Percentiles rank a stretch among this genome's conserved stretches.
These are phyloP conservation scores for Claviceps sp. DNA, from an alignment of 2,329 filamentous ascomycete genomes.

Conservation along the genomic window DNA sequence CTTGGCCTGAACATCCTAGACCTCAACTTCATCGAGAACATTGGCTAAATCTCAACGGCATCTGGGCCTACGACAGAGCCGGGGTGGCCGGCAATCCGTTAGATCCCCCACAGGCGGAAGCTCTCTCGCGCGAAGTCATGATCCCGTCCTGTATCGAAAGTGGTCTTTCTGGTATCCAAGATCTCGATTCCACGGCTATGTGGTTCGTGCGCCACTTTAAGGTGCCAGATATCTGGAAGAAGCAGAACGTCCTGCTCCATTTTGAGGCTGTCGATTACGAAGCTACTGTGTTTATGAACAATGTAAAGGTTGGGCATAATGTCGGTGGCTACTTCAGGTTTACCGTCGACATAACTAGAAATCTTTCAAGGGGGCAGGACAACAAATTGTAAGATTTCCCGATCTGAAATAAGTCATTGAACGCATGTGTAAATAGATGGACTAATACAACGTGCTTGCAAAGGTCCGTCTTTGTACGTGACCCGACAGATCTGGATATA, in stretches of 20 bases:
- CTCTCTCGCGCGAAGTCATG: conserved; percentile 25
- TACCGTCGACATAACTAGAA: conserved; percentile 41
- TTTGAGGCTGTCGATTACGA: conserved; percentile 48
- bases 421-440: background rate
- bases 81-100: conserved; percentile 7
- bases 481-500: conserved; percentile 49
- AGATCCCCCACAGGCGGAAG: conserved; percentile 10
- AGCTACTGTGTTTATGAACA: conserved; percentile 45
- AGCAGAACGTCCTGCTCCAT: conserved; percentile 33
- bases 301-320: conserved; percentile 35
- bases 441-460: background rate
- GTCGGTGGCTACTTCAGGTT: conserved; percentile 51
- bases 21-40: conserved; percentile 38
- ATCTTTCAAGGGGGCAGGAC: conserved; percentile 23
- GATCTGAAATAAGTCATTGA: background rate
- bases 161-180: conserved; percentile 34
- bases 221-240: conserved; percentile 33
- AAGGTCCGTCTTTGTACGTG: conserved; percentile 51
- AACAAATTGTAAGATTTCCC: conserved; percentile 38
- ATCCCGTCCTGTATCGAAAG: conserved; percentile 32
- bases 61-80: conserved; percentile 39
- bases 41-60: conserved; percentile 44
- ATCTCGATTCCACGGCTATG: conserved; percentile 26
- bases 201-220: conserved; percentile 39
- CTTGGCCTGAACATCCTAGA: conserved; percentile 45